Evolutionary conservation across 2,329 filamentous ascomycete species (phyloP).

Genomic region (Ophiostoma perfectum): DNA sequence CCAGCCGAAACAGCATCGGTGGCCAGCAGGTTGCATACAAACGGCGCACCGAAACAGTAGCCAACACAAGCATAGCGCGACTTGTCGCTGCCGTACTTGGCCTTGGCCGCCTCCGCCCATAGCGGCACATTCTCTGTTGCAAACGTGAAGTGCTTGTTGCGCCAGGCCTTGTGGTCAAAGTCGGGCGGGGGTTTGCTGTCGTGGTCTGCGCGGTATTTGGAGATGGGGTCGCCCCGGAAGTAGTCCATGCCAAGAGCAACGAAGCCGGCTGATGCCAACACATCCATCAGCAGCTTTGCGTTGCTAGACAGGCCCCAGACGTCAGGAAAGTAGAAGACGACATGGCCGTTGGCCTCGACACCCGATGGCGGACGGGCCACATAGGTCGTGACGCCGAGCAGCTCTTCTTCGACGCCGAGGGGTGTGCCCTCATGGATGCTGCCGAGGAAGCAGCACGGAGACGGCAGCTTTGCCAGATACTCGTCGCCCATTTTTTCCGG

Average conservation of each 20-base stretch:
- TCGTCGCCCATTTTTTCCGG: background rate
- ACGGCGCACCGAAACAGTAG: conserved; percentile 41
- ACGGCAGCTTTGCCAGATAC: conserved; percentile 29
- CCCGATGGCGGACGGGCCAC: conserved; percentile 26
- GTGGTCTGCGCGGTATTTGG: conserved; percentile 28
- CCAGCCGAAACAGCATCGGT: conserved; percentile 37
- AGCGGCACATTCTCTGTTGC: conserved; percentile 40
- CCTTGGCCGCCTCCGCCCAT: conserved; percentile 40
- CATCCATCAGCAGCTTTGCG: conserved; percentile 28
- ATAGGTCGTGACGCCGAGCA: conserved; percentile 30
- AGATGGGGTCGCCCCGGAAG: conserved; percentile 31
- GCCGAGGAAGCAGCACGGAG: conserved; percentile 29
- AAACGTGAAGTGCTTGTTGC: conserved; percentile 40
- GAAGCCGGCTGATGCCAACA: conserved; percentile 26
- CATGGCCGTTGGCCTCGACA: conserved; percentile 24
- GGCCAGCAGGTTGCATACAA: conserved; percentile 40
- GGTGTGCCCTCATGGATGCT: conserved; percentile 30
- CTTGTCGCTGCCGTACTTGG: conserved; percentile 33
- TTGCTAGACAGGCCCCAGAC: conserved; percentile 27
- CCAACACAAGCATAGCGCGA: conserved; percentile 41
- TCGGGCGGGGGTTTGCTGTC: conserved; percentile 33
- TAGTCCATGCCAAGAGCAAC: conserved; percentile 26
- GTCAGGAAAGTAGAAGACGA: conserved; percentile 27
- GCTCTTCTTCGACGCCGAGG: conserved; percentile 25
- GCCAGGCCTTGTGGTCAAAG: conserved; percentile 48